phyloP scores from a whole-genome alignment of 1,139 yeast genomes.

The Nadsonia starkeyi-henricii region DNA sequence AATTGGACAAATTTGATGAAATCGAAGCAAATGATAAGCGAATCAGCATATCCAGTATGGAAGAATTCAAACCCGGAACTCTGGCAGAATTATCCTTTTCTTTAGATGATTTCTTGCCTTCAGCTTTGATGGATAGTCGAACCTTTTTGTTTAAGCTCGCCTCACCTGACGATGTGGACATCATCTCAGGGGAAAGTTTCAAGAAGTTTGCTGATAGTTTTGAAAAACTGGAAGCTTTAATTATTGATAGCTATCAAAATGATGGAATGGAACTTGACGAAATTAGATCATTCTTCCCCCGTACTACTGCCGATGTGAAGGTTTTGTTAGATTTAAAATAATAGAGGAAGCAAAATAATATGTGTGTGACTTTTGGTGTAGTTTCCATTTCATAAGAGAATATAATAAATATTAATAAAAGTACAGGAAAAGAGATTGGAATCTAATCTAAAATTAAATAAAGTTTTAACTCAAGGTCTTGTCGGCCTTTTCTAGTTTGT shows the following conservation, averaged over 20 bases:
- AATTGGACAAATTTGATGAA: constrained; percentile 1
- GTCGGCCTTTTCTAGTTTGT: too few species aligned
- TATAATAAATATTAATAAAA: too few species aligned
- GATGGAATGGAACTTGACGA: constrained; percentile 15
- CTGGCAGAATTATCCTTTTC: constrained; percentile 15
- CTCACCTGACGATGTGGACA: constrained; percentile 23
- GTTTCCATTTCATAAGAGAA: too few species aligned
- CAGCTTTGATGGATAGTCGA: constrained; percentile 23
- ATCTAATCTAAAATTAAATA: too few species aligned
- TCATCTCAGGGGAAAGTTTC: constrained; percentile 22
- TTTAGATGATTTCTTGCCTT: constrained; percentile 25
- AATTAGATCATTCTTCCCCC: constrained; percentile 16
- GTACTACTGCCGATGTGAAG: constrained; percentile 21
- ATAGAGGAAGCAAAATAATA: too few species aligned
- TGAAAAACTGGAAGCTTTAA: constrained; percentile 15
- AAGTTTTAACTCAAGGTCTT: too few species aligned
- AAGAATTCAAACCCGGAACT: constrained; percentile 19
- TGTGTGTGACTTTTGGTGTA: too few species aligned
- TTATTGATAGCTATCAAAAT: constrained; percentile 11
- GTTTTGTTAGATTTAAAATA: constrained; percentile 11
- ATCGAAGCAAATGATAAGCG: constrained; percentile 7
- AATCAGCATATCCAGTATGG: background rate
- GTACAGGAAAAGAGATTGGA: too few species aligned
- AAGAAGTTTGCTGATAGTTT: constrained; percentile 21
- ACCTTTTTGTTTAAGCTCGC: constrained; percentile 18